Conservation (phyloP, 176 grass and related monocot genomes). For the Ananas comosus region DNA sequence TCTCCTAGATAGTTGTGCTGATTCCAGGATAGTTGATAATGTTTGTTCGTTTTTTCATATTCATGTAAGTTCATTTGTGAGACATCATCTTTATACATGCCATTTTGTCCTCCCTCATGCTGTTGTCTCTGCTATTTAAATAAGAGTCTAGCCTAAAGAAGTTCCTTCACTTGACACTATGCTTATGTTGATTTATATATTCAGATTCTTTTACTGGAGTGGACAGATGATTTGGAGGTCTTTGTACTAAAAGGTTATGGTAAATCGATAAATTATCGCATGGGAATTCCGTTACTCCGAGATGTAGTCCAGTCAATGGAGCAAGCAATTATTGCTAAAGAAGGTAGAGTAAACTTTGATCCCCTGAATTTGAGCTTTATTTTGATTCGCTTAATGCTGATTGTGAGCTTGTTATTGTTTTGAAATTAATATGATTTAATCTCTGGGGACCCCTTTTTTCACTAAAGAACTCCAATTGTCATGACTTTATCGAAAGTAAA, state of each 20-base stretch:
- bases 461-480: background rate
- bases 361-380: background rate
- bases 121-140: background rate
- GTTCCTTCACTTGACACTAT: background rate
- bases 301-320: slow-evolving; percentile 89
- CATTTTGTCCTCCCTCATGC: background rate
- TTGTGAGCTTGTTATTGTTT: background rate
- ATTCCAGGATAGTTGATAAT: background rate
- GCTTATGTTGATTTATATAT: slow-evolving; percentile 21
- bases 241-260: slow-evolving; percentile 97
- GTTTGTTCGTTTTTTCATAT: background rate
- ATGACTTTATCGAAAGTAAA: background rate
- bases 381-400: background rate
- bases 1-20: background rate
- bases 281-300: slow-evolving; percentile 74
- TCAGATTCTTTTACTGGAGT: slow-evolving; percentile 72
- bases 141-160: background rate
- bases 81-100: background rate
- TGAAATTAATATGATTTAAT: background rate
- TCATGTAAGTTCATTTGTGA: background rate
- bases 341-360: slow-evolving; percentile 41
- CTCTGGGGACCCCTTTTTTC: background rate
- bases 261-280: slow-evolving; percentile 83
- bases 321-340: slow-evolving; percentile 59
- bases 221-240: slow-evolving; percentile 93